Evolutionary conservation across 2,329 filamentous ascomycete genomes (phyloP).

Genomic region (Fusarium sp.): DNA sequence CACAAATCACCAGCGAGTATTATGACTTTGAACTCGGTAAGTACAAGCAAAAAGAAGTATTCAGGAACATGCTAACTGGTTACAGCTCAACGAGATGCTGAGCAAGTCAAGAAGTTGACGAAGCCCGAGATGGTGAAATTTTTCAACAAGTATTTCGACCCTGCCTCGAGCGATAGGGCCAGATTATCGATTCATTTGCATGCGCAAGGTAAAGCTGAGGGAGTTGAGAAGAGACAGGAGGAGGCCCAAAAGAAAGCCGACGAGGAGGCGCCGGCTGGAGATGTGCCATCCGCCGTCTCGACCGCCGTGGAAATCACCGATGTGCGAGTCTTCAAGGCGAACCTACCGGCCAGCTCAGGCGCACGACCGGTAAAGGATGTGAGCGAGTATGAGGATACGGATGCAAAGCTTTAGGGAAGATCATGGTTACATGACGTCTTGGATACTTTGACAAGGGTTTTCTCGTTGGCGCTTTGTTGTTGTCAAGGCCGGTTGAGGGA

Average conservation of each 20-base stretch:
- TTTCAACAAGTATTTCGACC: slow-evolving; percentile 80
- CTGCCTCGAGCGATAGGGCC: slow-evolving; percentile 77
- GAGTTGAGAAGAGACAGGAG: slow-evolving; percentile 62
- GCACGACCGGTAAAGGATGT: slow-evolving; percentile 80
- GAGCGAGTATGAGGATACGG: slow-evolving; percentile 86
- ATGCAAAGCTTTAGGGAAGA: slow-evolving; percentile 75
- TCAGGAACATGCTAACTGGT: slow-evolving; percentile 27
- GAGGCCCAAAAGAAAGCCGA: slow-evolving; percentile 51
- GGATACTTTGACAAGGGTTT: slow-evolving; percentile 5
- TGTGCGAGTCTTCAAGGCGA: slow-evolving; percentile 83
- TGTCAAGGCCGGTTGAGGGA: slow-evolving; percentile 8
- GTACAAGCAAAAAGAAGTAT: slow-evolving; percentile 43
- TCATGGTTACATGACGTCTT: neutral
- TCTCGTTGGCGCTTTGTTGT: slow-evolving; percentile 8
- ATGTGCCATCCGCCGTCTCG: slow-evolving; percentile 57
- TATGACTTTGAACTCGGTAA: slow-evolving; percentile 90
- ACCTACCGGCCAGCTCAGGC: slow-evolving; percentile 77
- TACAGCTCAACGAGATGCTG: slow-evolving; percentile 80
- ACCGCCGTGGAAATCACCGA: slow-evolving; percentile 75
- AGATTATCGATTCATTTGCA: slow-evolving; percentile 87
- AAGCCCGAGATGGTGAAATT: slow-evolving; percentile 86
- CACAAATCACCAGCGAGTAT: slow-evolving; percentile 84
- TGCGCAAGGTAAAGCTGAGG: slow-evolving; percentile 71
- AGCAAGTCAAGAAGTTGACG: slow-evolving; percentile 77
- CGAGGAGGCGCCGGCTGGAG: slow-evolving; percentile 44